These are phyloP conservation scores for Paramecium tetraurelia DNA, from an alignment of 73 alveolate genomes.

Conservation along the genomic window DNA sequence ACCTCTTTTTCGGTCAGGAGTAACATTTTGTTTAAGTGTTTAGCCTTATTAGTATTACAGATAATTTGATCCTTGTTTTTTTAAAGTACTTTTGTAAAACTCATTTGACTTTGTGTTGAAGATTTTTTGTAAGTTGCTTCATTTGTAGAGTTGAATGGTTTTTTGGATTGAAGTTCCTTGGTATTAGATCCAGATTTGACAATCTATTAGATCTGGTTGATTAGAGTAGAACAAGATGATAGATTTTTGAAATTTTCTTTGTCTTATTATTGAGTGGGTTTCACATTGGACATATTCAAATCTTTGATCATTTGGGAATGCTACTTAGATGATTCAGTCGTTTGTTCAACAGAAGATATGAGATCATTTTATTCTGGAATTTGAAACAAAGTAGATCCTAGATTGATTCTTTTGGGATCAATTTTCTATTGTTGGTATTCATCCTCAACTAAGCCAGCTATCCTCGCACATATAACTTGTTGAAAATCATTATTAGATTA, in stretches of 20 bases:
- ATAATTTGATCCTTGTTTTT: neutral
- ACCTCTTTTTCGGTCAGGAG: slow-evolving; percentile 13
- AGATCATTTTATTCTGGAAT: slow-evolving; percentile 49
- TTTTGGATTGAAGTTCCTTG: neutral
- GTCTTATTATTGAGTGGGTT: neutral
- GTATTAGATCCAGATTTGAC: neutral
- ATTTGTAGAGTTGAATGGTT: neutral
- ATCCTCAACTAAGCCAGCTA: neutral
- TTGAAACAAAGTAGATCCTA: neutral
- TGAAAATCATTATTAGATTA: neutral
- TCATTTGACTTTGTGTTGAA: neutral
- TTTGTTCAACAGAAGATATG: neutral
- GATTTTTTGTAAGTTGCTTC: neutral
- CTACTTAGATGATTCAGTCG: neutral
- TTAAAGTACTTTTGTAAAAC: neutral
- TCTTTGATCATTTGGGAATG: neutral
- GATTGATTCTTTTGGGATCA: neutral
- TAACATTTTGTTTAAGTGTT: neutral
- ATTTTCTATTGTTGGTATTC: neutral
- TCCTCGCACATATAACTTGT: neutral
- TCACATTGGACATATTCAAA: neutral
- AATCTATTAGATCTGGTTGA: neutral
- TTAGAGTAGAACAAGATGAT: neutral
- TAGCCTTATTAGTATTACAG: neutral
- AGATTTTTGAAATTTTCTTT: neutral